Evolutionary conservation across 371 early-diverging fungal genomes (phyloP), one percentile per base, ranked within the genome.

Genomic region (Blastocladiella emersonii): DNA sequence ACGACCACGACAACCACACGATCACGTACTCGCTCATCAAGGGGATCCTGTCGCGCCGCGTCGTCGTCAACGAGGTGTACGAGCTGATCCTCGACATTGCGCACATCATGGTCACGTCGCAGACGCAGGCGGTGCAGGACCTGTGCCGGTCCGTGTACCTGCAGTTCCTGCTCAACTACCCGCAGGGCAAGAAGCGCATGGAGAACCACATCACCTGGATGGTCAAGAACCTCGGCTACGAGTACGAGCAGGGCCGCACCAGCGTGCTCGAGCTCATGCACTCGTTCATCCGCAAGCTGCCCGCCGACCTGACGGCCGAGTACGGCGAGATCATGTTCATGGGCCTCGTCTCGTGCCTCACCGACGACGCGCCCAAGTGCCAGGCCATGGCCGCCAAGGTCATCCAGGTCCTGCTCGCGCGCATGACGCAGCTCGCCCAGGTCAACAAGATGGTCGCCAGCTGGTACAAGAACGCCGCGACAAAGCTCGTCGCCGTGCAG

Each of bases 141-240:
- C 80, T 86, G 60, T 91, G 91, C 59, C 86, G 93, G 5, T 78
- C 84, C 19, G 81, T 85, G 0, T 85, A 82, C 68, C 80, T 93
- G 59, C 86, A 86, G 70, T 98, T 96, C 78, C 71, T 95, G 65
- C 77, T 95, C 72, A 90, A 93, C 63, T 98, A 94, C 72, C 98
- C 96, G 35, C 90, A 90, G 68, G 92, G 92, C 45, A 78, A 79
- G 43, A 76, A 78, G 5, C 81, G 92, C 56, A 74, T 96, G 43
- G 74, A 80, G 66, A 86, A 81, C 63, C 87, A 88, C 66, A 85
- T 96, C 78, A 81, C 78, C 64, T 92, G 91, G 68, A 71, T 95
- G 57, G 76, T 91, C 66, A 85, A 89, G 69, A 95, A 96, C 71
- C 75, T 94, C 57, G 79, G 83, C 62, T 98, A 92, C 69, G 86